Base-by-base conservation (phyloP, 2,329 filamentous ascomycete species). In the Phoma sp. region DNA sequence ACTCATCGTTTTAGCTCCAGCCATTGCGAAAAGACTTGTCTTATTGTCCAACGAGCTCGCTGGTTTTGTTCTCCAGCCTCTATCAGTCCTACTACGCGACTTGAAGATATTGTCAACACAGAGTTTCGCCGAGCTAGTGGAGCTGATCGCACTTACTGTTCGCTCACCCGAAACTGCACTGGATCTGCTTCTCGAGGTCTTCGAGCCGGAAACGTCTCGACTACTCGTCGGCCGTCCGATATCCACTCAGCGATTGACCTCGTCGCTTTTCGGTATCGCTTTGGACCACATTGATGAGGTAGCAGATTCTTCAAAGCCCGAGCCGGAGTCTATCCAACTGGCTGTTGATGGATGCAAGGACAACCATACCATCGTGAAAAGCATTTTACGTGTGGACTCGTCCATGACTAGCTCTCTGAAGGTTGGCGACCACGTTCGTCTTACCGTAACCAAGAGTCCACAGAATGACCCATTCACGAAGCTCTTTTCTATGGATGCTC, bases 221-320 rank as follows among this genome's bases (percentile, higher is more conserved):
- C 55, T 77, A 6, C 40, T 74, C 4, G 52, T 64, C 6, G 72
- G 63, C 18, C 59, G 56, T 2, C 67, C 69, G 2, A 49, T 52
- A 5, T 49, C 70, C 5, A 53, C 68, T 7, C 54, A 54, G 1
- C 65, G 74, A 53, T 71, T 78, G 32, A 57, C 74, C 2, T 63
- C 61, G 7, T 74, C 72, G 33, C 32, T 74, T 7, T 71, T 72
- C 28, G 74, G 70, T 1, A 74, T 78, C 29, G 75, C 75, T 1
- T 20, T 78, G 7, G 75, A 79, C 45, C 76, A 78, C 47, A 68
- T 78, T 12, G 73, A 74, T 18, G 74, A 78, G 55, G 71, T 69
- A 2, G 55, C 53, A 23, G 59, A 61, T 12, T 38, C 32, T 52
- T 17, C 23, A 11, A 57, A 58, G 25, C 15, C 46, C 4, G 47